These are phyloP conservation scores for Umbelopsis ramanniana DNA, from an alignment of 192 early-diverging fungal genomes.

Conservation along the genomic window DNA sequence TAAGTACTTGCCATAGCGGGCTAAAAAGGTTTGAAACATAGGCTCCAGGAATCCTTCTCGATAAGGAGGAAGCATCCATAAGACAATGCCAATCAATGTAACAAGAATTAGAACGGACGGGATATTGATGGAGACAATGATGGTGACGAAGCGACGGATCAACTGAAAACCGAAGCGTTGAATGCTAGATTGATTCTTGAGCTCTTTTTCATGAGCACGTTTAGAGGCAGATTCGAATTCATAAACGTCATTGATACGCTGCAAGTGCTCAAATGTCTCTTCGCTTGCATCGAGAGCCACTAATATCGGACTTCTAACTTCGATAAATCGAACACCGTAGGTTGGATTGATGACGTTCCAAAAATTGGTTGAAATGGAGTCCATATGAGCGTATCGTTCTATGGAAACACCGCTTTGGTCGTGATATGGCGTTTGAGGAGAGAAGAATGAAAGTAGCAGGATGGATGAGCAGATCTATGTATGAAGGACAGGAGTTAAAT, in stretches of 20 bases:
- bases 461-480: background rate
- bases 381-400: constrained; percentile 5
- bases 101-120: constrained; percentile 32
- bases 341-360: constrained; percentile 33
- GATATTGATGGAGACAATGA: constrained; percentile 27
- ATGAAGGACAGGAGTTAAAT: too few relatives aligned
- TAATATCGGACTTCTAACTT: constrained; percentile 17
- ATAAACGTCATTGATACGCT: background rate
- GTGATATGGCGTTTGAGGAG: background rate
- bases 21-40: constrained; percentile 9
- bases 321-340: constrained; percentile 17
- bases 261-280: constrained; percentile 11
- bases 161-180: constrained; percentile 1
- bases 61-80: constrained; percentile 34
- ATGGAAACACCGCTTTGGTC: background rate
- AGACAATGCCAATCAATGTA: constrained; percentile 24
- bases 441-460: background rate
- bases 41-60: constrained; percentile 29
- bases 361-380: constrained; percentile 5
- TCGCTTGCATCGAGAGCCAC: constrained; percentile 9
- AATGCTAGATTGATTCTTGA: background rate
- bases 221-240: background rate
- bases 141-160: background rate
- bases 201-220: background rate
- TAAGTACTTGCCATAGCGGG: constrained; percentile 14